phyloP scores from a whole-genome alignment of 495 filamentous ascomycete species.

The Xylaria cubensis region DNA sequence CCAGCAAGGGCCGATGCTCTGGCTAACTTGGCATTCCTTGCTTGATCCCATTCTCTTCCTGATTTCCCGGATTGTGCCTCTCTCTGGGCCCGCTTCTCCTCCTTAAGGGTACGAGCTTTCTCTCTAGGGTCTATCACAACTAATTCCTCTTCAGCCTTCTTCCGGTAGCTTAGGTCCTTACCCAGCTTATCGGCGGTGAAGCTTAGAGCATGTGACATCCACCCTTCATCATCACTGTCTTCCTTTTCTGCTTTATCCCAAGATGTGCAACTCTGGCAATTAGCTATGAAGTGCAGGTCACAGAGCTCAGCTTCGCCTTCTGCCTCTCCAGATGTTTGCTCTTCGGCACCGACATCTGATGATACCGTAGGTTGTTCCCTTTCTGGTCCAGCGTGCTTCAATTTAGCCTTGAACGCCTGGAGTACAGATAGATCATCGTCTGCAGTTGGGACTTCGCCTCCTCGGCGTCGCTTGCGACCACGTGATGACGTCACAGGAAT shows the following conservation, averaged over 20 bases:
- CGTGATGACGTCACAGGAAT: conserved; percentile 81
- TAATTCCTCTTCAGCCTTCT: conserved; percentile 85
- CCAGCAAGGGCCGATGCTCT: conserved; percentile 51
- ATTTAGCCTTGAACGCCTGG: conserved; percentile 77
- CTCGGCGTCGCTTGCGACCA: conserved; percentile 78
- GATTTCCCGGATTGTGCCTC: conserved; percentile 55
- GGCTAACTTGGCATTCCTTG: conserved; percentile 53
- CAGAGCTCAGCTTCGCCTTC: conserved; percentile 77
- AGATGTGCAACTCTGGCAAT: conserved; percentile 86
- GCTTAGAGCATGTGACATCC: conserved; percentile 75
- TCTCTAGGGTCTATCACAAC: conserved; percentile 95
- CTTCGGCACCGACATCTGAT: conserved; percentile 40
- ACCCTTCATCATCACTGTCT: conserved; percentile 68
- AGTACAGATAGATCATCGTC: conserved; percentile 70
- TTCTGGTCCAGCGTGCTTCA: conserved; percentile 65
- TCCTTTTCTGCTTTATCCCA: conserved; percentile 72
- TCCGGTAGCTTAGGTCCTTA: conserved; percentile 90
- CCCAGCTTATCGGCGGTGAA: conserved; percentile 91
- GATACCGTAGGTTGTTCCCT: conserved; percentile 47
- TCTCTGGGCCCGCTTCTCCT: conserved; percentile 62
- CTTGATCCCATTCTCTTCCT: conserved; percentile 63
- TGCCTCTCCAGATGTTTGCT: conserved; percentile 44
- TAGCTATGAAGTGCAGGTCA: conserved; percentile 90
- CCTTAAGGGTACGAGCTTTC: conserved; percentile 75
- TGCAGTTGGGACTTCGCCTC: conserved; percentile 44